Percentiles rank a stretch among this genome's conserved stretches.
Conservation (phyloP, 129 eudicot species). For the Chrysanthemum seticuspe region DNA sequence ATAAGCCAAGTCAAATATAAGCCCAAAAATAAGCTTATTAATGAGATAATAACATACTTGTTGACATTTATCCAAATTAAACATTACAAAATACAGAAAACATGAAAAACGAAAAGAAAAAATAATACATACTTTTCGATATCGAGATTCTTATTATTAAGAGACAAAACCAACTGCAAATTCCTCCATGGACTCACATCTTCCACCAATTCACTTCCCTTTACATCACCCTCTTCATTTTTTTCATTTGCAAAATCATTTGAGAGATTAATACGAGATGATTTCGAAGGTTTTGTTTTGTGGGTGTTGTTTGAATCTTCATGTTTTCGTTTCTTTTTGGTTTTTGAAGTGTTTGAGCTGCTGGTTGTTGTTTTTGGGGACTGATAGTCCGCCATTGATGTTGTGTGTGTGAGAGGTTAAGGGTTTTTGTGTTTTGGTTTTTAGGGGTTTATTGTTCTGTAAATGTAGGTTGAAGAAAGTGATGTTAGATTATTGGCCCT, state of each 20-base stretch:
- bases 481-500: slow-evolving; percentile 6
- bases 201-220: no score
- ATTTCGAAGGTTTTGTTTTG: slow-evolving; percentile 35
- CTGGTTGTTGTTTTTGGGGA: slow-evolving; percentile 30
- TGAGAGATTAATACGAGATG: slow-evolving; percentile 31
- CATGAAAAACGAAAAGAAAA: neutral
- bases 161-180: slow-evolving; percentile 57
- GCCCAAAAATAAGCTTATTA: neutral
- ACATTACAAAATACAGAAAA: neutral
- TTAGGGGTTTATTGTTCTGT: slow-evolving; percentile 3
- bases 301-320: slow-evolving; percentile 17
- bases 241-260: no score
- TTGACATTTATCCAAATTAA: no score
- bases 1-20: no score
- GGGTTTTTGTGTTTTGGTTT: slow-evolving; percentile 31
- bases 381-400: slow-evolving; percentile 41
- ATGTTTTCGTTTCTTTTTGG: slow-evolving; percentile 42
- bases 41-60: no score
- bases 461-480: neutral
- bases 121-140: slow-evolving; percentile 33
- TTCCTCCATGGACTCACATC: slow-evolving; percentile 56
- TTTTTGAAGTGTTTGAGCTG: slow-evolving; percentile 30
- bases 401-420: neutral
- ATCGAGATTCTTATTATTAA: slow-evolving; percentile 46
- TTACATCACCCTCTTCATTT: neutral